Percentiles rank a stretch among this genome's conserved stretches.
These are phyloP conservation scores for Trichosporon coremiiforme DNA, from an alignment of 1,284 basidiomycete species.

Conservation along the genomic window DNA sequence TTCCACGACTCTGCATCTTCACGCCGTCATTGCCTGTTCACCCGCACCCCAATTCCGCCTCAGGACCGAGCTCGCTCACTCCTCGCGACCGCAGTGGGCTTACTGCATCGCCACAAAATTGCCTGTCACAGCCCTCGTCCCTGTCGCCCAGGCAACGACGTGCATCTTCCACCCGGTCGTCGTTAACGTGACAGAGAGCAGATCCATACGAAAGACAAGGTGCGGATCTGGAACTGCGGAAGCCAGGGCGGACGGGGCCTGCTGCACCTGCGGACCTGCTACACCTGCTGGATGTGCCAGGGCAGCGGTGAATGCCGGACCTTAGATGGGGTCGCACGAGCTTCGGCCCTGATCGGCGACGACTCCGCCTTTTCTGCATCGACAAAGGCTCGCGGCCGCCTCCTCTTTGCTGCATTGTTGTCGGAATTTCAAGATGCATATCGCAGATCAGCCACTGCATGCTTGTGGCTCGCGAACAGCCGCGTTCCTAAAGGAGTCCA, in stretches of 20 bases:
- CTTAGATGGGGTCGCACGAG: not conserved
- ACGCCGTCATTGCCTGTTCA: not conserved
- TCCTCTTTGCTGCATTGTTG: not conserved
- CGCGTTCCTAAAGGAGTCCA: conserved; percentile 16
- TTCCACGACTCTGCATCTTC: not conserved
- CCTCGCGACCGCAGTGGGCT: not conserved
- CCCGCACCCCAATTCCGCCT: not conserved
- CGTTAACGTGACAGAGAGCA: not conserved
- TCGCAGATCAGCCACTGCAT: not conserved
- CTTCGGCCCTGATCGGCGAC: not conserved
- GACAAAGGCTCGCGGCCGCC: not conserved
- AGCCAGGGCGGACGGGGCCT: no score
- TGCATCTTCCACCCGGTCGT: not conserved
- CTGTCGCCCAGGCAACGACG: not conserved
- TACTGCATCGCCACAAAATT: not conserved
- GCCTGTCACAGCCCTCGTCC: no score
- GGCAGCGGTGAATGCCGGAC: not conserved
- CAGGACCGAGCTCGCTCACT: not conserved
- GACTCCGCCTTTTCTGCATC: not conserved
- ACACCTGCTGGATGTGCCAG: not conserved
- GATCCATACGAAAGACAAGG: not conserved
- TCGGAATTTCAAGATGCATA: not conserved
- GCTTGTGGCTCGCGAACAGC: not conserved
- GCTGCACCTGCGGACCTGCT: no score
- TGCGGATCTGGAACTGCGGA: not conserved